Evolutionary conservation across 495 filamentous ascomycete genomes (phyloP).

Genomic region (Corynascus novoguineensis): DNA sequence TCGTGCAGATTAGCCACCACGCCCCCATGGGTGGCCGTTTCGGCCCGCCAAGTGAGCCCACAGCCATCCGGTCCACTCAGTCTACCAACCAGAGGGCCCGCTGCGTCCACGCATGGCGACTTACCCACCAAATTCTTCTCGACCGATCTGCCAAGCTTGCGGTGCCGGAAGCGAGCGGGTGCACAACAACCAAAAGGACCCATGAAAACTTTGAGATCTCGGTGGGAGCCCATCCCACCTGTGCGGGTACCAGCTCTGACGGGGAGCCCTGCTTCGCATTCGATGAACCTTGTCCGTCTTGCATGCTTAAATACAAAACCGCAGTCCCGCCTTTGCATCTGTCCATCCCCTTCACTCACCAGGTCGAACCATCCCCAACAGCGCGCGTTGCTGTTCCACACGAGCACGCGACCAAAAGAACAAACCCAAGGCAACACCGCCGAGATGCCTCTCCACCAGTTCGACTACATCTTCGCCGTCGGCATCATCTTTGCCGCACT

Average conservation of each 20-base stretch:
- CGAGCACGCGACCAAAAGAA: constrained; percentile 11
- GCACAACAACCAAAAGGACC: too few relatives aligned
- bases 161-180: not conserved
- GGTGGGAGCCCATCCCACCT: not conserved
- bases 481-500: constrained; percentile 71
- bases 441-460: constrained; percentile 46
- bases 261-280: not conserved
- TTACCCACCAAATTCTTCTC: not conserved
- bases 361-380: constrained; percentile 5
- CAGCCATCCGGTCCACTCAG: not conserved
- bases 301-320: constrained; percentile 8
- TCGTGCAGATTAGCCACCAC: not conserved
- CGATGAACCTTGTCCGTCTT: not conserved
- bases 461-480: constrained; percentile 68
- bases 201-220: not conserved
- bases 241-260: not conserved
- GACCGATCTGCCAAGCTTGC: not conserved
- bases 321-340: not conserved
- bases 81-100: not conserved
- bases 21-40: not conserved
- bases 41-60: constrained; percentile 1
- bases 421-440: not conserved
- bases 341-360: constrained; percentile 1
- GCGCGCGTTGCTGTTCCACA: constrained; percentile 2
- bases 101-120: not conserved